These are phyloP conservation scores for Geotrichum bryndzae DNA, from an alignment of 1,139 yeast species.

Conservation along the genomic window DNA sequence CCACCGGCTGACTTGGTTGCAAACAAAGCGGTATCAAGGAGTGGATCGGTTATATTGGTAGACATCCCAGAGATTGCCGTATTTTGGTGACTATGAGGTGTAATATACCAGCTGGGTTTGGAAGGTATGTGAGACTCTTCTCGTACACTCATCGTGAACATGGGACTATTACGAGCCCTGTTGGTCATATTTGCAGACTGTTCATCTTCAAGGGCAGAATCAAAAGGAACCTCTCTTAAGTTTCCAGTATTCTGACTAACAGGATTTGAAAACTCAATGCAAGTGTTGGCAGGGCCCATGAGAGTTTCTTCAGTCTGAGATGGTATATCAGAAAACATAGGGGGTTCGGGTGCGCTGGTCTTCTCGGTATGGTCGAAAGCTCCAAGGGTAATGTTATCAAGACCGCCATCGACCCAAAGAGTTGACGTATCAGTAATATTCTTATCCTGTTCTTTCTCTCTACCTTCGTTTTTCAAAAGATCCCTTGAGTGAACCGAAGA, in stretches of 20 bases:
- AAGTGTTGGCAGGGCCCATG: neutral
- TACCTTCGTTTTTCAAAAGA: neutral
- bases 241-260: neutral
- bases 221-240: neutral
- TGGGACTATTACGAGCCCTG: constrained; percentile 8
- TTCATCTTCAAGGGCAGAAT: neutral
- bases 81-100: constrained; percentile 8
- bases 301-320: neutral
- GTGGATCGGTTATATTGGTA: neutral
- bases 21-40: neutral
- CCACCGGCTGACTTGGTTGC: constrained; percentile 13
- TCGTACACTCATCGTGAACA: constrained; percentile 17
- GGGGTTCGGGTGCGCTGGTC: neutral
- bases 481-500: neutral
- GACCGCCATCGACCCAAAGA: neutral
- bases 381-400: neutral
- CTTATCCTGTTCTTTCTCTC: neutral
- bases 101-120: constrained; percentile 17
- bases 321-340: neutral
- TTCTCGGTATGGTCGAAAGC: neutral
- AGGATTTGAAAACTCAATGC: neutral
- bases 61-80: neutral
- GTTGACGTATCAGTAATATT: neutral
- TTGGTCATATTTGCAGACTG: neutral
- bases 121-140: constrained; percentile 11